Evolutionary conservation across 805 yeast species (phyloP).

Genomic region (Ogataea dorogensis): DNA sequence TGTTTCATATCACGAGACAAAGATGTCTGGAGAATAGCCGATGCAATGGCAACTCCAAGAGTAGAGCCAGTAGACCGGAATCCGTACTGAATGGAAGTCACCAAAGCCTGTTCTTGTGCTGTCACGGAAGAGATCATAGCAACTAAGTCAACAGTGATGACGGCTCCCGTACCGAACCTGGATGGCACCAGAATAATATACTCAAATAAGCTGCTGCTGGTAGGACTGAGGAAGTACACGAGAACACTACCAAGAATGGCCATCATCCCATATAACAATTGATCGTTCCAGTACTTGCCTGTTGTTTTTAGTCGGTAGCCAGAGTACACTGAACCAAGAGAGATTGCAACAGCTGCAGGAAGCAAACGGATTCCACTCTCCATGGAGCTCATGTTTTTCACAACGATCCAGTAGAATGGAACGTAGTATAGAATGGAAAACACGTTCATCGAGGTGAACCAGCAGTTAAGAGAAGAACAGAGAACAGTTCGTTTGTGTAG

Average conservation of each 20-base stretch:
- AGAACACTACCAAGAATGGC: constrained; percentile 47
- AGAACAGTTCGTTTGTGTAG: constrained; percentile 58
- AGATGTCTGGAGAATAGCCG: constrained; percentile 43
- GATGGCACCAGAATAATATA: constrained; percentile 47
- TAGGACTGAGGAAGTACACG: constrained; percentile 26
- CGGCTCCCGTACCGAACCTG: constrained; percentile 65
- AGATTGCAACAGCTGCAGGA: constrained; percentile 64
- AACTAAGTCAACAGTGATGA: constrained; percentile 67
- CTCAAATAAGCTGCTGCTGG: constrained; percentile 35
- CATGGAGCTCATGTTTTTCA: constrained; percentile 27
- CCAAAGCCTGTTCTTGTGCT: constrained; percentile 68
- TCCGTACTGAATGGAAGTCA: constrained; percentile 86
- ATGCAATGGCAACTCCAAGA: constrained; percentile 49
- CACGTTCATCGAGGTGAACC: constrained; percentile 68
- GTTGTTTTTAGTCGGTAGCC: constrained; percentile 68
- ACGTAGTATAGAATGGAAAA: constrained; percentile 64
- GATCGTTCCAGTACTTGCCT: constrained; percentile 57
- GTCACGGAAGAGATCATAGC: constrained; percentile 79
- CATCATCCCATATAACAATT: constrained; percentile 41
- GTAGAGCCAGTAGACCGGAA: constrained; percentile 57
- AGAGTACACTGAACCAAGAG: constrained; percentile 62
- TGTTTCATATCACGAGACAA: constrained; percentile 14
- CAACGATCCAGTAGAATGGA: constrained; percentile 55
- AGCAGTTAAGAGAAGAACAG: constrained; percentile 63
- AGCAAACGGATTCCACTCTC: constrained; percentile 42